phyloP scores from a whole-genome alignment of 2,329 filamentous ascomycete genomes.

The Trichoderma sp. region DNA sequence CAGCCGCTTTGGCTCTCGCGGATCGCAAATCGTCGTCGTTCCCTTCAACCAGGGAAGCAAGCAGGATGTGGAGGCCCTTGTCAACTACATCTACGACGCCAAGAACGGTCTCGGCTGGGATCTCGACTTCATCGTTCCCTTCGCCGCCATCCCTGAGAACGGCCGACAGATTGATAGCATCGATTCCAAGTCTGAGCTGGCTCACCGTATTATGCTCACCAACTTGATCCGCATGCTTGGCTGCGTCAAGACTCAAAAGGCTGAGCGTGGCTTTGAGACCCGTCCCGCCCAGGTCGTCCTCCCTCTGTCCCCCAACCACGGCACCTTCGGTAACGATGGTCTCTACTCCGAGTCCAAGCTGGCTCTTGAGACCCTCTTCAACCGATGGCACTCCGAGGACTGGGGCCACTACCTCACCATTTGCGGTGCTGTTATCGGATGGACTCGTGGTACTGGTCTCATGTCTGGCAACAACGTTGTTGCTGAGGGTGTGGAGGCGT shows the following conservation, averaged over 20 bases:
- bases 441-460: slow-evolving; percentile 96
- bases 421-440: slow-evolving; percentile 96
- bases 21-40: slow-evolving; percentile 94
- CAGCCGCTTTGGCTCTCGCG: slow-evolving; percentile 85
- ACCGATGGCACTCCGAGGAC: slow-evolving; percentile 95
- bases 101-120: slow-evolving; percentile 99
- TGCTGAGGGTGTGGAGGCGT: slow-evolving; percentile 92
- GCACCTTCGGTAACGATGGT: slow-evolving; percentile 96
- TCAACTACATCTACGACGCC: slow-evolving; percentile 93
- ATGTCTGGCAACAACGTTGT: slow-evolving; percentile 99
- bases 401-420: slow-evolving; percentile 98
- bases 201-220: slow-evolving; percentile 98
- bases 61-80: slow-evolving; percentile 90
- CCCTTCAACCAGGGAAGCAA: slow-evolving; percentile 99
- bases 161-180: slow-evolving; percentile 95
- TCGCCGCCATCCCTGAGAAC: slow-evolving; percentile 96
- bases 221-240: slow-evolving; percentile 91
- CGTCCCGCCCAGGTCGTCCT: slow-evolving; percentile 95
- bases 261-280: slow-evolving; percentile 83
- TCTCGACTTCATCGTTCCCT: slow-evolving; percentile 91
- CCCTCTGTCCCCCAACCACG: slow-evolving; percentile 94
- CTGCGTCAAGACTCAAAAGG: slow-evolving; percentile 86
- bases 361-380: slow-evolving; percentile 94
- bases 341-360: slow-evolving; percentile 98
- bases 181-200: slow-evolving; percentile 95